Evolutionary conservation across 2,329 filamentous ascomycete genomes (phyloP).

Genomic region (Colletotrichum sublineola): DNA sequence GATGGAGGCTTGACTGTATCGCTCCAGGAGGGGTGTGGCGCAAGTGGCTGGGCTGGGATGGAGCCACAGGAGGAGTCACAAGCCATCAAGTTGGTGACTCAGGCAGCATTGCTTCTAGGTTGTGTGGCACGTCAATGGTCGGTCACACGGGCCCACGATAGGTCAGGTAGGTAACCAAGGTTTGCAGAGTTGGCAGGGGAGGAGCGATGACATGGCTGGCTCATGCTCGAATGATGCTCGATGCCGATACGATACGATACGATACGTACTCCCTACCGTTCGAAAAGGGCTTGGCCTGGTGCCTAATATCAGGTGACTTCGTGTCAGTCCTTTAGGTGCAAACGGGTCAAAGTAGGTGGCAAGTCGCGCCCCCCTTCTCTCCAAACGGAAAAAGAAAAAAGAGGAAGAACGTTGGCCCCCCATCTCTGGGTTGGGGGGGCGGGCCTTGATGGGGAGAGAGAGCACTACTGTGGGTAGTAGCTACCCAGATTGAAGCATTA

Average conservation of each 20-base stretch:
- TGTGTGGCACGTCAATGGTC: background rate
- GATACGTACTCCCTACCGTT: background rate
- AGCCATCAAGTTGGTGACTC: background rate
- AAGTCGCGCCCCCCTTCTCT: conserved; percentile 41
- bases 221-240: too few species aligned
- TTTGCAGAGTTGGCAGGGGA: conserved; percentile 4
- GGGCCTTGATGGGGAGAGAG: background rate
- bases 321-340: conserved; percentile 45
- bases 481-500: background rate
- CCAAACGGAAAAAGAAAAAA: background rate
- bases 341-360: conserved; percentile 41
- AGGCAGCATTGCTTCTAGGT: background rate
- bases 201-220: background rate
- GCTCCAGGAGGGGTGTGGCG: background rate
- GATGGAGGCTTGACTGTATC: background rate
- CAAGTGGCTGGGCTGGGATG: background rate
- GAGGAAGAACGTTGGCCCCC: background rate
- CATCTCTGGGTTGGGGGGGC: background rate
- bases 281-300: conserved; percentile 48
- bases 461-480: background rate
- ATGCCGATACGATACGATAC: background rate
- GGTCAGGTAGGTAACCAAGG: too few species aligned
- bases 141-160: background rate
- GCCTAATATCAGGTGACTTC: conserved; percentile 56
- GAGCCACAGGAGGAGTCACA: conserved; percentile 5